Conservation (phyloP, 768 basidiomycete genomes). For the Tylopilus vinaceipallidus region DNA sequence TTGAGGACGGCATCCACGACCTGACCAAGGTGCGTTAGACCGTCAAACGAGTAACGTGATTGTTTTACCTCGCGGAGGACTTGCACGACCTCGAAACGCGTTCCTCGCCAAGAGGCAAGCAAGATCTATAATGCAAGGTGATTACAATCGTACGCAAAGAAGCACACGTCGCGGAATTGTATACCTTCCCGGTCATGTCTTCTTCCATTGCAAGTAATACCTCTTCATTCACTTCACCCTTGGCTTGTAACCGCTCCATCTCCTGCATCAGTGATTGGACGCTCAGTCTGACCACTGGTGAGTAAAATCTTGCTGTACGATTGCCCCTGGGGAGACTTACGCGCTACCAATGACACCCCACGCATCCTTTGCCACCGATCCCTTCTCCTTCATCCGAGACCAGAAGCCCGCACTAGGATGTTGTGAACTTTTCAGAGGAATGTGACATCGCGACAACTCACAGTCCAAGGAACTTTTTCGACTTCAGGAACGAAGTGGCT, state of each 20-base stretch:
- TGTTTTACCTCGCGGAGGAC: conserved; percentile 68
- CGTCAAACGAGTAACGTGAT: background rate
- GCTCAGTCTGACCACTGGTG: conserved; percentile 41
- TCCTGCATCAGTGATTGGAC: conserved; percentile 48
- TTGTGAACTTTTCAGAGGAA: conserved; percentile 8
- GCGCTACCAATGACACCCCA: conserved; percentile 97
- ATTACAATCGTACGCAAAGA: background rate
- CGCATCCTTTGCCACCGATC: conserved; percentile 88
- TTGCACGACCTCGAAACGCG: conserved; percentile 90
- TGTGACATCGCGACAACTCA: conserved; percentile 39
- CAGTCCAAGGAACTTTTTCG: conserved; percentile 88
- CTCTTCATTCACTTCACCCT: conserved; percentile 87
- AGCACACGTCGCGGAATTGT: background rate
- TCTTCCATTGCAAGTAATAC: conserved; percentile 83
- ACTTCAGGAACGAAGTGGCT: conserved; percentile 87
- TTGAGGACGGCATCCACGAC: conserved; percentile 85
- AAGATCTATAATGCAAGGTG: conserved; percentile 56
- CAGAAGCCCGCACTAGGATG: conserved; percentile 77
- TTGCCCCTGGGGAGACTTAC: conserved; percentile 43
- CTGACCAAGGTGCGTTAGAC: conserved; percentile 27
- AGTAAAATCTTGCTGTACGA: conserved; percentile 50
- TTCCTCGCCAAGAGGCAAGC: conserved; percentile 97
- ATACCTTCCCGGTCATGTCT: conserved; percentile 89
- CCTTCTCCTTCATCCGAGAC: conserved; percentile 92
- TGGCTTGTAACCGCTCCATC: conserved; percentile 86